These are phyloP conservation scores for Allium sativum DNA, from an alignment of 106 monocot genomes.

Conservation along the genomic window DNA sequence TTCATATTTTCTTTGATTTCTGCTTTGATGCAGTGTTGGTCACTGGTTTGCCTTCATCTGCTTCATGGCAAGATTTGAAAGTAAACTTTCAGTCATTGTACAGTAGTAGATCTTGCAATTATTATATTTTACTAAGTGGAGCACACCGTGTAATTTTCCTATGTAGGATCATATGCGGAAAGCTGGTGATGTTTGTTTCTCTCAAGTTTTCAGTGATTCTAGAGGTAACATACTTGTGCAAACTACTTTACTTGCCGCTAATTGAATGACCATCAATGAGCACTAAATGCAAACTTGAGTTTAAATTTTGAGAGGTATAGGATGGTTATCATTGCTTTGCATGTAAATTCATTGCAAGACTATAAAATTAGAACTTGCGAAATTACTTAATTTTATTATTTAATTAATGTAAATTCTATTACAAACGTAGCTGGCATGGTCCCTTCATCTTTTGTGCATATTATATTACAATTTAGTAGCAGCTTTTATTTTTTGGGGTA, in stretches of 20 bases:
- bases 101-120: no score
- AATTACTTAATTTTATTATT: not conserved
- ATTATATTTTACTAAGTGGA: no score
- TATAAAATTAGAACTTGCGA: not conserved
- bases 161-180: slow-evolving; percentile 76
- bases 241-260: no score
- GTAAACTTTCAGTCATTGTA: slow-evolving; percentile 11
- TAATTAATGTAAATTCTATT: not conserved
- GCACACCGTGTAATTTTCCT: not conserved
- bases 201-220: slow-evolving; percentile 83
- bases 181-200: slow-evolving; percentile 98
- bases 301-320: not conserved
- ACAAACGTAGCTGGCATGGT: no score
- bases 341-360: not conserved
- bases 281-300: no score
- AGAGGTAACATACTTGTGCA: slow-evolving; percentile 25
- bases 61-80: slow-evolving; percentile 97
- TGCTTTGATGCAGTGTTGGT: slow-evolving; percentile 41
- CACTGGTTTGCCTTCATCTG: slow-evolving; percentile 83
- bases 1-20: not conserved
- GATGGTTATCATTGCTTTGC: not conserved
- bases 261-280: no score
- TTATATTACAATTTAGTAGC: no score
- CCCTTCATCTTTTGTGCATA: no score
- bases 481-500: no score